Base-by-base conservation (phyloP, 2,329 filamentous ascomycete species). In the Coniochaeta ligniaria region DNA sequence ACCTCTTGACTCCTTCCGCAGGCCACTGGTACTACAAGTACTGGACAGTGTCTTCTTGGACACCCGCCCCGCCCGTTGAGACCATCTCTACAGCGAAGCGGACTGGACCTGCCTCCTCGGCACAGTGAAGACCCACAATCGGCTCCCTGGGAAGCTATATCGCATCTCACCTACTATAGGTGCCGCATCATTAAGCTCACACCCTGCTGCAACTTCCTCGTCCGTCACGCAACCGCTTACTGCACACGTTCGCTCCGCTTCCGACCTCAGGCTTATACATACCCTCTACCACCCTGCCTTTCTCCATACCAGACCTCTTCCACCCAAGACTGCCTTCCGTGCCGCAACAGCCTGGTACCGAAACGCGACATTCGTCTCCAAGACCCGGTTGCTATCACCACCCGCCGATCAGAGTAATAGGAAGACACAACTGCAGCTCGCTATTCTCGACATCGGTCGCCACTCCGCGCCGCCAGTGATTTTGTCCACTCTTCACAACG, bases 141-240 rank as follows among this genome's bases (percentile, higher is more conserved):
- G 47, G 26, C 47, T 31, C 2, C 14, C 24, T 31, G 24, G 26
- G 22, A 22, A 52, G 6, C 43, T 52, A 52, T 52, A 52, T 52
- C 24, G 47, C 47, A 52, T 52, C 24, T 52, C 24, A 12, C 14
- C 24, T n/a, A 31, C 47, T 31, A 52, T 52, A 52, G 24, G 22
- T 28, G 22, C 24, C n/a, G 31, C 54, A 20, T 57, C 54, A 20
- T 20, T 57, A 57, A 24, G 54, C 54, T 5, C 31, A 38, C 28
- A 35, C 54, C 54, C 54, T 57, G 28, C 31, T 57, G 54, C 31
- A 57, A 16, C 54, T 24, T 38, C n/a, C 31, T 4, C 28, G 11
- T 57, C 28, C 33, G 22, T 57, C 33, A 57, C 54, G 31, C n/a
- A 38, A 31, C 54, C 54, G 54, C 54, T 57, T 57, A 57, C 54